Evolutionary conservation across 805 yeast species (phyloP).

Genomic region (Cyberlindnera petersonii): DNA sequence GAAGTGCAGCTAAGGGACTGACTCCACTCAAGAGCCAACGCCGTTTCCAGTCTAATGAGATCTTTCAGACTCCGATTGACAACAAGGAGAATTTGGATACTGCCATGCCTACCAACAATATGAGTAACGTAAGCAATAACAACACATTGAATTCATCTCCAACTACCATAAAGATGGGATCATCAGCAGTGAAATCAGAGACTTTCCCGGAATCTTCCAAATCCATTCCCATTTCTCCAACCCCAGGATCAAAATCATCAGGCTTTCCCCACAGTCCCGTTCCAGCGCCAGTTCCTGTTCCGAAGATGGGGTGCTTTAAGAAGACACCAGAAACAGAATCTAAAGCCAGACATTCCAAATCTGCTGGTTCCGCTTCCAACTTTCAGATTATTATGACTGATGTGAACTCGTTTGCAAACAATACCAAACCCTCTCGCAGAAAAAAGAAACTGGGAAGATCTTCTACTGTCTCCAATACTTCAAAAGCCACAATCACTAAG

Average conservation of each 20-base stretch:
- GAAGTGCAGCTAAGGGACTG: slow-evolving; percentile 11
- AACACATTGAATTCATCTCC: slow-evolving; percentile 28
- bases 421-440: slow-evolving; percentile 13
- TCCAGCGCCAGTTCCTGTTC: slow-evolving; percentile 12
- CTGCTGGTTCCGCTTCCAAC: slow-evolving; percentile 12
- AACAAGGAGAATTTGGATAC: slow-evolving; percentile 8
- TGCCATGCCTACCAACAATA: background rate
- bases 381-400: slow-evolving; percentile 36
- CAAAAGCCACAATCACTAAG: slow-evolving; percentile 15
- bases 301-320: slow-evolving; percentile 29
- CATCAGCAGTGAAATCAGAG: slow-evolving; percentile 26
- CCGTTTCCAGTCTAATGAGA: slow-evolving; percentile 16
- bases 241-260: slow-evolving; percentile 21
- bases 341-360: background rate
- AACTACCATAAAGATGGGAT: slow-evolving; percentile 28
- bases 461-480: slow-evolving; percentile 15
- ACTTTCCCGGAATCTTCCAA: slow-evolving; percentile 8
- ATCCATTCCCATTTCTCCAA: slow-evolving; percentile 24
- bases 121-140: slow-evolving; percentile 14
- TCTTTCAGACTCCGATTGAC: slow-evolving; percentile 22
- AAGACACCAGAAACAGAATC: slow-evolving; percentile 14
- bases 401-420: slow-evolving; percentile 26
- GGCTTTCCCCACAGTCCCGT: background rate
- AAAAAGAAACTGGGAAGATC: slow-evolving; percentile 24
- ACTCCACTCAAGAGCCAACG: slow-evolving; percentile 27